phyloP scores from a whole-genome alignment of 208 protist genomes.

The Leishmania tropica region DNA sequence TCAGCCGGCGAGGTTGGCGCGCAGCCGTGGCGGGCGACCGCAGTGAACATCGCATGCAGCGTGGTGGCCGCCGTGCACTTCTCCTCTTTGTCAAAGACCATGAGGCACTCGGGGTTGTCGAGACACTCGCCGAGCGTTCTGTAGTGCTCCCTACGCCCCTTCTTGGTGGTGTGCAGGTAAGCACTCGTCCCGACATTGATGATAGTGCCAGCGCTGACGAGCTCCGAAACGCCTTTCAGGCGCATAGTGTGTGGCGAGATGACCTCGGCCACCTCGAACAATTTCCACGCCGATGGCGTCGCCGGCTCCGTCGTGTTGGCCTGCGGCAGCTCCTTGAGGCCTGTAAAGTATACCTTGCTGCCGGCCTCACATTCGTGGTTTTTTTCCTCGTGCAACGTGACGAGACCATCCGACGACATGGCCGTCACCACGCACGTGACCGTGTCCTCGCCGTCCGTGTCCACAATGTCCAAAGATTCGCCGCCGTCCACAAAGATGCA shows the following conservation, averaged over 20 bases:
- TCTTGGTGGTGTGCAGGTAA: constrained; percentile 94
- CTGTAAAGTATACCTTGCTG: constrained; percentile 82
- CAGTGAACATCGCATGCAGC: constrained; percentile 84
- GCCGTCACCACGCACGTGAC: constrained; percentile 80
- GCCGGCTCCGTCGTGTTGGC: constrained; percentile 46
- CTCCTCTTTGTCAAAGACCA: constrained; percentile 85
- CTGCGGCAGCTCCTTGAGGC: constrained; percentile 43
- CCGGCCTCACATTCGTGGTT: constrained; percentile 88
- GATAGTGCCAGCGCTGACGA: constrained; percentile 7
- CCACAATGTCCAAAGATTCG: constrained; percentile 60
- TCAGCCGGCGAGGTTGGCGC: constrained; percentile 36
- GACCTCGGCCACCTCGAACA: constrained; percentile 77
- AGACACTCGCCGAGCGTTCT: constrained; percentile 59
- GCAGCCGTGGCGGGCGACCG: constrained; percentile 44
- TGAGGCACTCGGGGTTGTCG: constrained; percentile 52
- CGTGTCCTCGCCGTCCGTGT: constrained; percentile 87
- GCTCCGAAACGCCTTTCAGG: constrained; percentile 45
- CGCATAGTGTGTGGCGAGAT: constrained; percentile 74
- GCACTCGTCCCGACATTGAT: constrained; percentile 64
- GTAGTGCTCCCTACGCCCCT: constrained; percentile 55
- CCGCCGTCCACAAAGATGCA: constrained; percentile 89
- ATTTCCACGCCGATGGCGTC: constrained; percentile 33
- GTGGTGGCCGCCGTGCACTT: constrained; percentile 66
- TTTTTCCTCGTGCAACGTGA: constrained; percentile 87
- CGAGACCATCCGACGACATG: constrained; percentile 66